Evolutionary conservation across 108 stramenopile genomes (phyloP).

Genomic region (Pseudonitzschia multiseries): DNA sequence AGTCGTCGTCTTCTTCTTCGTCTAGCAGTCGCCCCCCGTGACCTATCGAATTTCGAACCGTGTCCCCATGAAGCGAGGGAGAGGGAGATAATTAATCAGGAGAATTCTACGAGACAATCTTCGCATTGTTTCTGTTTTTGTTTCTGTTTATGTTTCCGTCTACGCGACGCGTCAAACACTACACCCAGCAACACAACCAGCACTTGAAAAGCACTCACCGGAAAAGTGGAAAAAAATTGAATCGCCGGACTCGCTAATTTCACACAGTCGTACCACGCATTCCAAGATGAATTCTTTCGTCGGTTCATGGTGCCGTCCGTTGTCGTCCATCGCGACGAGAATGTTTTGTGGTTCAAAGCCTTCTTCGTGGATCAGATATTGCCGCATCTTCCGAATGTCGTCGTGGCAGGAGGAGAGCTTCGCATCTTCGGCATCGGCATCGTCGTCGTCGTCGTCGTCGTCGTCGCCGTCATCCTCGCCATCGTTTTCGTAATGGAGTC

Average conservation of each 20-base stretch:
- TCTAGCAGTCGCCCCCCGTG: conserved; percentile 76
- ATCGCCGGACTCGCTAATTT: conserved; percentile 57
- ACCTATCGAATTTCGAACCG: conserved; percentile 24
- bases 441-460: no score
- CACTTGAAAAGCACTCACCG: conserved; percentile 30
- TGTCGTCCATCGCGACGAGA: conserved; percentile 72
- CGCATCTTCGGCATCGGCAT: no score
- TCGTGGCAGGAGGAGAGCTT: conserved; percentile 73
- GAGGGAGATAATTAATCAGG: no score
- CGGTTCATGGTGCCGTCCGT: conserved; percentile 58
- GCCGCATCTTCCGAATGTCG: conserved; percentile 84
- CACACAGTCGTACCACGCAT: conserved; percentile 52
- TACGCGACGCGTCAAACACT: no score
- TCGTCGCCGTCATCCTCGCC: no score
- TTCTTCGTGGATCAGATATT: conserved; percentile 63
- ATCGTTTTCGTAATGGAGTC: conserved; percentile 89
- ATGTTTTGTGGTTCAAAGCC: conserved; percentile 74
- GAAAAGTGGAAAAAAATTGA: conserved; percentile 66
- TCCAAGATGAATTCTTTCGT: conserved; percentile 65
- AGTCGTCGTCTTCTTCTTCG: conserved; percentile 60
- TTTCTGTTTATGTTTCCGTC: no score
- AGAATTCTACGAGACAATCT: background rate
- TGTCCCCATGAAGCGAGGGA: no score
- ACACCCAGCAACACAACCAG: no score
- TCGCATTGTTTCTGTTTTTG: background rate